Evolutionary conservation across 768 basidiomycete species (phyloP).

Genomic region (Amanita thiersii): DNA sequence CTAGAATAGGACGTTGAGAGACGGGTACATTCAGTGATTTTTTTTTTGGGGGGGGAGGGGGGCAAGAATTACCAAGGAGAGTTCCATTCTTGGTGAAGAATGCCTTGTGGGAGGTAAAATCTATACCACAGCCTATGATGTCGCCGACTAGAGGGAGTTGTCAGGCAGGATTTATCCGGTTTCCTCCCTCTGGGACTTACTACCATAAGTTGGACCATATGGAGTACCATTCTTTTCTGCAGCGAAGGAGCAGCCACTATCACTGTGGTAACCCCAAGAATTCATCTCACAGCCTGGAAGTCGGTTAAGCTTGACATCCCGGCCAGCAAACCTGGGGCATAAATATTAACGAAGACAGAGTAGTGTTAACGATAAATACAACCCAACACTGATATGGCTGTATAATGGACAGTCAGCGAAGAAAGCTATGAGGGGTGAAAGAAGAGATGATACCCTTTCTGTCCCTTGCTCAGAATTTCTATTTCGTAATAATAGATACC

Average conservation of each 20-base stretch:
- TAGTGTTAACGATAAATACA: constrained; percentile 14
- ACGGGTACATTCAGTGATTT: background rate
- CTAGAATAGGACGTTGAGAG: constrained; percentile 25
- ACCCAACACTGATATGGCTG: constrained; percentile 83
- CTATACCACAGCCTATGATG: constrained; percentile 86
- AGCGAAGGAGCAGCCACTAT: constrained; percentile 75
- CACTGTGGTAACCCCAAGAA: constrained; percentile 93
- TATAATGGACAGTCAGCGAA: constrained; percentile 13
- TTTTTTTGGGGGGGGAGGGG: constrained; percentile 3
- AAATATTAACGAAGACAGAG: constrained; percentile 9
- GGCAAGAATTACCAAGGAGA: constrained; percentile 44
- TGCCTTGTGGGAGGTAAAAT: constrained; percentile 70
- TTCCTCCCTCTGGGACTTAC: constrained; percentile 32
- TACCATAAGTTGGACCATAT: constrained; percentile 76
- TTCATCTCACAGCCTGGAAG: constrained; percentile 81
- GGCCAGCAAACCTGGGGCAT: constrained; percentile 52
- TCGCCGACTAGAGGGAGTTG: constrained; percentile 73
- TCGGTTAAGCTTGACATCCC: constrained; percentile 57
- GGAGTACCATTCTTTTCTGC: constrained; percentile 61
- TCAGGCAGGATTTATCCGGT: background rate
- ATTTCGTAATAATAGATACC: constrained; percentile 97
- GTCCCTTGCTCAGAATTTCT: constrained; percentile 70
- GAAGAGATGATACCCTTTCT: constrained; percentile 55
- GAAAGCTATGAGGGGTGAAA: constrained; percentile 7
- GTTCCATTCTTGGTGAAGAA: constrained; percentile 90